phyloP scores from a whole-genome alignment of 2,329 filamentous ascomycete genomes.

The Pyrenophora seminiperda region DNA sequence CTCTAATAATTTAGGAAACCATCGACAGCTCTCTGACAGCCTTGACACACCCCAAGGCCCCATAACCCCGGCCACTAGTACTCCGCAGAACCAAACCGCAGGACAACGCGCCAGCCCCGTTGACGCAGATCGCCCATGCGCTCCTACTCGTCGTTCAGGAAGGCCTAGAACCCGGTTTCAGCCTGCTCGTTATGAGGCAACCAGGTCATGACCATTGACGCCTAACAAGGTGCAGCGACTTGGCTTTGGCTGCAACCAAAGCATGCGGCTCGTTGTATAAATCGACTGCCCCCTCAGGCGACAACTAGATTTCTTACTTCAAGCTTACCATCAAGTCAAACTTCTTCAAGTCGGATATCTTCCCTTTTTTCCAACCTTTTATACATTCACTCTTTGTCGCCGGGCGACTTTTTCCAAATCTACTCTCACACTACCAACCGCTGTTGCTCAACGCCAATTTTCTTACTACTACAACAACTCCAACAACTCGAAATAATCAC shows the following conservation, averaged over 20 bases:
- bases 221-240: constrained; percentile 3
- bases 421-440: not conserved
- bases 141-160: constrained; percentile 4
- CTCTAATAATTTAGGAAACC: constrained; percentile 10
- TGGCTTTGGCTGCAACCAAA: constrained; percentile 12
- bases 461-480: constrained; percentile 7
- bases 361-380: constrained; percentile 17
- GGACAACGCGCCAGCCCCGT: constrained; percentile 11
- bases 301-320: constrained; percentile 20
- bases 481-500: constrained; percentile 1
- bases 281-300: constrained; percentile 13
- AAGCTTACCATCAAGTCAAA: constrained; percentile 14
- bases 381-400: constrained; percentile 40
- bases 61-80: constrained; percentile 17
- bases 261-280: constrained; percentile 31
- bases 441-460: not conserved
- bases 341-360: constrained; percentile 20
- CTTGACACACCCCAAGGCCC: constrained; percentile 32
- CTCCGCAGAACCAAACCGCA: constrained; percentile 19
- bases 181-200: constrained; percentile 10
- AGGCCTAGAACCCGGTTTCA: constrained; percentile 42
- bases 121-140: constrained; percentile 6
- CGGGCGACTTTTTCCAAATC: constrained; percentile 34
- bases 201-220: not conserved
- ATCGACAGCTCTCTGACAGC: constrained; percentile 28